A percentile compares a stretch with the other conserved stretches of the same genome.
phyloP scores from a whole-genome alignment of 2,329 filamentous ascomycete species.

The Cladosporium halotolerans region DNA sequence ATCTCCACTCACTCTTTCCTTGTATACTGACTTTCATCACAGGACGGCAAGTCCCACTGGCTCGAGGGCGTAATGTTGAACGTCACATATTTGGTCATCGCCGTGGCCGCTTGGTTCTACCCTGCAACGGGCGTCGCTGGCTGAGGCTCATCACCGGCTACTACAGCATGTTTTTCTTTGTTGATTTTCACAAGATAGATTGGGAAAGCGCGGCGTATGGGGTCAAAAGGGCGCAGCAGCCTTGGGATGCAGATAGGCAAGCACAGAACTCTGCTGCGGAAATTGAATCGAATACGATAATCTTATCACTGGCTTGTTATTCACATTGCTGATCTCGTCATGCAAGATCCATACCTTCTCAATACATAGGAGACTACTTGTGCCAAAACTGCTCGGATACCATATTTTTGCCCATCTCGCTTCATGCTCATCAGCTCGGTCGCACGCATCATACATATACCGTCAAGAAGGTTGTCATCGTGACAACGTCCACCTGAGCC shows the following conservation, averaged over 20 bases:
- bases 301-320: background rate
- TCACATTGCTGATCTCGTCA: background rate
- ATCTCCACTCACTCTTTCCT: background rate
- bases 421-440: too few species aligned
- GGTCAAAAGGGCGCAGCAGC: too few species aligned
- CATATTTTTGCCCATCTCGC: too few species aligned
- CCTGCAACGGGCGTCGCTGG: slow-evolving; percentile 16
- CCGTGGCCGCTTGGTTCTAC: slow-evolving; percentile 51
- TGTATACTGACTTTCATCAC: slow-evolving; percentile 18
- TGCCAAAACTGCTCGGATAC: too few species aligned
- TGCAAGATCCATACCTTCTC: background rate
- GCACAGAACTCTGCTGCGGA: too few species aligned
- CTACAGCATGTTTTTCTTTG: background rate
- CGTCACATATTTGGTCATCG: slow-evolving; percentile 57
- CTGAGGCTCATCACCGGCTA: background rate
- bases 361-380: too few species aligned
- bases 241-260: too few species aligned
- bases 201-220: too few species aligned
- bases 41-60: slow-evolving; percentile 42
- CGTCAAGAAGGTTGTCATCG: slow-evolving; percentile 11
- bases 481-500: background rate
- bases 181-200: too few species aligned
- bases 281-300: too few species aligned
- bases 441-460: background rate
- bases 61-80: slow-evolving; percentile 57